phyloP scores from a whole-genome alignment of 2,329 filamentous ascomycete species.

The Periconia sp. region DNA sequence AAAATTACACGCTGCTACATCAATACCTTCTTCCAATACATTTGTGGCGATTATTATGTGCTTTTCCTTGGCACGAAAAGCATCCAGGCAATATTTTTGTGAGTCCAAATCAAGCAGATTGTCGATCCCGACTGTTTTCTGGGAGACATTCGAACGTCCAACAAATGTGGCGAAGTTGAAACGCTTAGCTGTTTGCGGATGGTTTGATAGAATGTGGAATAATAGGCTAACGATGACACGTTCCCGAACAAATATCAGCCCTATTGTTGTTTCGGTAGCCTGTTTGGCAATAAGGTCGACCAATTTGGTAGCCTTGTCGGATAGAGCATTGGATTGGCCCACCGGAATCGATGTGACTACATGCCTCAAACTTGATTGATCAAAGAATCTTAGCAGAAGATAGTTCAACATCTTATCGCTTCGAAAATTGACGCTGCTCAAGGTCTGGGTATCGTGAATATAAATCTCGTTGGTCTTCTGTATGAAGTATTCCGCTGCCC shows the following conservation, averaged over 20 bases:
- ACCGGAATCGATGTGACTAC: background rate
- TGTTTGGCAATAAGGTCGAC: constrained; percentile 35
- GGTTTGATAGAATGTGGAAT: constrained; percentile 31
- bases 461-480: constrained; percentile 1
- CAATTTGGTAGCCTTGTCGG: constrained; percentile 30
- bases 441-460: background rate
- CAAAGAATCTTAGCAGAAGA: constrained; percentile 1
- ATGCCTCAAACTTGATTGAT: background rate
- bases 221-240: constrained; percentile 44
- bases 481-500: constrained; percentile 3
- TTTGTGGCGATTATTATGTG: constrained; percentile 61
- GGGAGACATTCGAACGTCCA: constrained; percentile 51
- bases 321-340: constrained; percentile 5
- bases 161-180: constrained; percentile 55
- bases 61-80: constrained; percentile 56
- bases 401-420: background rate
- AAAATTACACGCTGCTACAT: constrained; percentile 63
- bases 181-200: constrained; percentile 22
- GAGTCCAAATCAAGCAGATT: constrained; percentile 57
- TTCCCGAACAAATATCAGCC: constrained; percentile 50
- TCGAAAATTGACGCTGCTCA: background rate
- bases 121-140: constrained; percentile 34
- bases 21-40: constrained; percentile 63
- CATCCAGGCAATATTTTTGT: constrained; percentile 42
- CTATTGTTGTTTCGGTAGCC: constrained; percentile 30